Base-by-base conservation (phyloP, 768 basidiomycete species). In the Agrocybe pediades region DNA sequence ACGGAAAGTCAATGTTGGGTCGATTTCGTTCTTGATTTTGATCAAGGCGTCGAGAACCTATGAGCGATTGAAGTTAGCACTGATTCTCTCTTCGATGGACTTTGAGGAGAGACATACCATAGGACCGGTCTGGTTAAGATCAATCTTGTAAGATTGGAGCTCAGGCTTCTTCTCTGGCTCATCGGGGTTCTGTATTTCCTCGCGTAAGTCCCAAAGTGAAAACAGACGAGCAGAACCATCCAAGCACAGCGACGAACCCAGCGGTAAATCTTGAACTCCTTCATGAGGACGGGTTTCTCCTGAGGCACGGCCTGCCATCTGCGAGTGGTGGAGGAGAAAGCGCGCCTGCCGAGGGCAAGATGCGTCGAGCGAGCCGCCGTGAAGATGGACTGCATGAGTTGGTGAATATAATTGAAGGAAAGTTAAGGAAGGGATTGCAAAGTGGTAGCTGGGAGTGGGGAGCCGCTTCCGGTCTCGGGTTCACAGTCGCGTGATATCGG, bases 241-340 rank as follows among this genome's bases (percentile, higher is more conserved):
- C 29, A 45, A 49, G 46, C 47, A 50, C 15, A 19, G 45, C 23
- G 20, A 77, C 84, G 56, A 53, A 92, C 92, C 94, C 97, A 99
- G 70, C 97, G 91, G 77, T 99, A 99, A 60, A 99, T 95, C 81
- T 95, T 92, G 81, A 99, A 98, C 72, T 95, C 89, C 77, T 98
- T 98, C 64, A 87, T 77, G 61, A 89, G 67, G 16, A 83, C 82
- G 0, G 85, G 83, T 69, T 90, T 90, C 74, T 87, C 76, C 1
- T 73, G 69, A 0, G 86, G 83, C 2, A 82, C 79, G 1, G 77
- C 77, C 65, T 78, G 78, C 53, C 59, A 65, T 54, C 55, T 56
- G 48, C 62, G 53, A 19, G 50, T 51, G 20, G 63, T 62, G 6
- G 63, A 60, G 13, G 63, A 60, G 57, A 67, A 67, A 29, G 62